phyloP scores from a whole-genome alignment of 805 yeast genomes.

The Candida morakotiae region DNA sequence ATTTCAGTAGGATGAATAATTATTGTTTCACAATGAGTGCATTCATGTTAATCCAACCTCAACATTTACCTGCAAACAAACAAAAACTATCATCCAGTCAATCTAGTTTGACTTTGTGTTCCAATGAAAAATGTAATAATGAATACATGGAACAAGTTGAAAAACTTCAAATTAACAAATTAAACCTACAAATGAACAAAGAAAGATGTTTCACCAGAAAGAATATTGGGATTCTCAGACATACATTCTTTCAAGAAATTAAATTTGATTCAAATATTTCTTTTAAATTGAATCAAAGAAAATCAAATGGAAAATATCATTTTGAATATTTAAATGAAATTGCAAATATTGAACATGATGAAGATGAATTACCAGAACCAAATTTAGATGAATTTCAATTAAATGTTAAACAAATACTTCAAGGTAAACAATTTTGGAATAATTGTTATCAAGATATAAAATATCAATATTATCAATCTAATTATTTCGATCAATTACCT shows the following conservation, averaged over 20 bases:
- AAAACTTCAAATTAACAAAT: neutral
- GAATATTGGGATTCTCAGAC: neutral
- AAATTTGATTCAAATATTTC: no score
- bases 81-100: neutral
- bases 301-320: no score
- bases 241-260: neutral
- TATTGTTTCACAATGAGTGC: slow-evolving; percentile 1
- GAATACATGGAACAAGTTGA: no score
- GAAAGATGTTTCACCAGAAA: neutral
- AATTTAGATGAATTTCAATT: no score
- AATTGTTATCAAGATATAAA: slow-evolving; percentile 7
- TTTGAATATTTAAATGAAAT: no score
- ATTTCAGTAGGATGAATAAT: no score
- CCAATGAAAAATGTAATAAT: no score
- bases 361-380: no score
- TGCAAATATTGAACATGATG: no score
- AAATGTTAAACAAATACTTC: no score
- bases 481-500: slow-evolving; percentile 2
- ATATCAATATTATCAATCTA: neutral
- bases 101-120: neutral
- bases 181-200: neutral
- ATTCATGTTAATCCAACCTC: neutral
- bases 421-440: slow-evolving; percentile 6
- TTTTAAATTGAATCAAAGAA: no score
- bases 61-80: neutral